Conservation (phyloP, 805 yeast genomes). For the Nakazawaea laoshanensis region DNA sequence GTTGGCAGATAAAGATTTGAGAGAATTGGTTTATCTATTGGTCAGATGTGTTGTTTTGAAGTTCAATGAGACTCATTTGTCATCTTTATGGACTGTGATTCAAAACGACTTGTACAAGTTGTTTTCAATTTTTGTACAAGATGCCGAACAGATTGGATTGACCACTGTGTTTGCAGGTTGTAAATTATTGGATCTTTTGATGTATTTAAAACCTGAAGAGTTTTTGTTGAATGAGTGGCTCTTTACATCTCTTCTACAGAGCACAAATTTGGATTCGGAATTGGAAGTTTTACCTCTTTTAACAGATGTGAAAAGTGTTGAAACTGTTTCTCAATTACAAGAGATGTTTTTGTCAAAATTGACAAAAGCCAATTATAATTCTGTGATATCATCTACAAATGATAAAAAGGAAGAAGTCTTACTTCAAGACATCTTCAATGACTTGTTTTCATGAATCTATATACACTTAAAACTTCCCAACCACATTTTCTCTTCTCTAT, state of each 20-base stretch:
- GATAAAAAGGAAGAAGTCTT: slow-evolving; percentile 34
- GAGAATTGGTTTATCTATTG: slow-evolving; percentile 41
- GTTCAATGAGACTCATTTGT: slow-evolving; percentile 55
- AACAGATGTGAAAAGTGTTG: slow-evolving; percentile 29
- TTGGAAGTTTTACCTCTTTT: slow-evolving; percentile 33
- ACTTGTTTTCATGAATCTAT: slow-evolving; percentile 46
- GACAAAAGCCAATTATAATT: slow-evolving; percentile 51
- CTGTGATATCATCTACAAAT: slow-evolving; percentile 53
- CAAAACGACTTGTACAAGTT: slow-evolving; percentile 46
- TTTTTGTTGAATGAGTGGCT: slow-evolving; percentile 79
- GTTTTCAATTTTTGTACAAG: slow-evolving; percentile 9
- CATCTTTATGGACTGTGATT: slow-evolving; percentile 63
- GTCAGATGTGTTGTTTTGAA: slow-evolving; percentile 59
- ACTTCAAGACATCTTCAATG: slow-evolving; percentile 47
- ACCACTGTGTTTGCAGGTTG: slow-evolving; percentile 48
- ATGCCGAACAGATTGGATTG: slow-evolving; percentile 27
- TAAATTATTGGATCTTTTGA: slow-evolving; percentile 69
- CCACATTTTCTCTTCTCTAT: slow-evolving; percentile 78
- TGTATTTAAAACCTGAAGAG: slow-evolving; percentile 67
- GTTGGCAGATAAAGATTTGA: slow-evolving; percentile 23
- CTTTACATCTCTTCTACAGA: too few species aligned
- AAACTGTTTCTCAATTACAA: slow-evolving; percentile 33
- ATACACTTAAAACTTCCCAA: slow-evolving; percentile 85
- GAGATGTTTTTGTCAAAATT: slow-evolving; percentile 59
- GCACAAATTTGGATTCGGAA: too few species aligned